Percentiles rank a stretch among this genome's conserved stretches.
Evolutionary conservation across 192 early-diverging fungal genomes (phyloP).

Genomic region (Pecoramyces ruminantium): DNA sequence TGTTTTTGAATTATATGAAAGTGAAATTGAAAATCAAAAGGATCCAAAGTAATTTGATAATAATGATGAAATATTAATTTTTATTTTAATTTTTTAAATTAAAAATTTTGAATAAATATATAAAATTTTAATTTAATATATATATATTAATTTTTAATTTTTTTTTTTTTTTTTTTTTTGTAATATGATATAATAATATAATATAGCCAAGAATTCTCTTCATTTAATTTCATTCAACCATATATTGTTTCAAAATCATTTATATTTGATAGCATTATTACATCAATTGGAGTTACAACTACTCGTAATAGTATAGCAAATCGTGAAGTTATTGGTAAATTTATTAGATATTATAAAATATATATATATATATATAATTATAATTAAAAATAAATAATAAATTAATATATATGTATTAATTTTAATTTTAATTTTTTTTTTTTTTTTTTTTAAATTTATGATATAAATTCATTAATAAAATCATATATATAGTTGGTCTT

Average conservation of each 20-base stretch:
- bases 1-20: constrained; percentile 77
- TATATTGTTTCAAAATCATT: constrained; percentile 59
- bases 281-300: constrained; percentile 63
- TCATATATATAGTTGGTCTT: constrained; percentile 26
- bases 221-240: constrained; percentile 48
- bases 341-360: neutral
- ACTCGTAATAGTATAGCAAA: constrained; percentile 76
- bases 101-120: too few species aligned
- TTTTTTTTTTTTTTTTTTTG: neutral
- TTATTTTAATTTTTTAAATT: too few species aligned
- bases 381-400: too few species aligned
- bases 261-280: constrained; percentile 52
- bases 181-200: neutral
- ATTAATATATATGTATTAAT: too few species aligned
- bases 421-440: too few species aligned
- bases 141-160: neutral
- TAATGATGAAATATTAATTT: too few species aligned
- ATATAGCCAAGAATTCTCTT: constrained; percentile 36
- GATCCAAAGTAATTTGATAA: neutral
- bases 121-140: constrained; percentile 2
- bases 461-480: too few species aligned
- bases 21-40: constrained; percentile 15
- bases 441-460: too few species aligned
- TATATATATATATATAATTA: too few species aligned
- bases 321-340: constrained; percentile 57